Conservation (phyloP, 2,329 filamentous ascomycete species). For the Monosporascus sp. region DNA sequence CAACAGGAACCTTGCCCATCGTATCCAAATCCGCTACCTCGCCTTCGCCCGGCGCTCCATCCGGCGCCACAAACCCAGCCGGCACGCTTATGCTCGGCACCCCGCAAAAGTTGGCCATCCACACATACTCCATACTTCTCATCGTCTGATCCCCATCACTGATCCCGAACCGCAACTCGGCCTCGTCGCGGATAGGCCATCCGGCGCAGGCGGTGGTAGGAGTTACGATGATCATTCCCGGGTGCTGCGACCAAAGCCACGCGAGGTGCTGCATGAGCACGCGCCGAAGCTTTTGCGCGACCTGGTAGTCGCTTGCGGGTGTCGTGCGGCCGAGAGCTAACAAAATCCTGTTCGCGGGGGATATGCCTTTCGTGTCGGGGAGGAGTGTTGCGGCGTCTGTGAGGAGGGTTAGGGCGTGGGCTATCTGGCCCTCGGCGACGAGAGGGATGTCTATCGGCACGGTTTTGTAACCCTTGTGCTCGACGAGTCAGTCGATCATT, state of each 20-base stretch:
- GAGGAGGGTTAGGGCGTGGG: slow-evolving; percentile 71
- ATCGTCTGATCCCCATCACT: slow-evolving; percentile 44
- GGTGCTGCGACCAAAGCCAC: slow-evolving; percentile 58
- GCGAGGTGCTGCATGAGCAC: slow-evolving; percentile 69
- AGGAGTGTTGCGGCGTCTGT: slow-evolving; percentile 50
- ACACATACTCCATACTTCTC: slow-evolving; percentile 44
- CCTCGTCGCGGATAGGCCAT: slow-evolving; percentile 33
- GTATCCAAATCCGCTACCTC: slow-evolving; percentile 27
- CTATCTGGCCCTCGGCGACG: slow-evolving; percentile 59
- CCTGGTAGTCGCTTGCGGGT: slow-evolving; percentile 60
- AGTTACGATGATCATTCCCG: slow-evolving; percentile 66
- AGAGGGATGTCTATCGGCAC: slow-evolving; percentile 56
- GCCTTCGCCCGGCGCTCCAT: slow-evolving; percentile 25
- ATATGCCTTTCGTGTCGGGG: slow-evolving; percentile 44
- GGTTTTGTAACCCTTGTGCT: slow-evolving; percentile 45
- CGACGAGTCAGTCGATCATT: slow-evolving; percentile 49
- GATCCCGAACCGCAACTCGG: slow-evolving; percentile 36
- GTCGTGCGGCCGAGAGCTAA: slow-evolving; percentile 60
- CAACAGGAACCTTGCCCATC: slow-evolving; percentile 42
- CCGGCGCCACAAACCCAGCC: slow-evolving; percentile 38
- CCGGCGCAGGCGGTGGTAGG: slow-evolving; percentile 56
- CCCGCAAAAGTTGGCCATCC: slow-evolving; percentile 48
- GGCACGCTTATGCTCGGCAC: slow-evolving; percentile 41
- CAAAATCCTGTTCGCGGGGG: slow-evolving; percentile 60
- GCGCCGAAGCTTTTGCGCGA: slow-evolving; percentile 65